Conservation (phyloP, 1,284 basidiomycete genomes). For the Hymenochaete sp. region DNA sequence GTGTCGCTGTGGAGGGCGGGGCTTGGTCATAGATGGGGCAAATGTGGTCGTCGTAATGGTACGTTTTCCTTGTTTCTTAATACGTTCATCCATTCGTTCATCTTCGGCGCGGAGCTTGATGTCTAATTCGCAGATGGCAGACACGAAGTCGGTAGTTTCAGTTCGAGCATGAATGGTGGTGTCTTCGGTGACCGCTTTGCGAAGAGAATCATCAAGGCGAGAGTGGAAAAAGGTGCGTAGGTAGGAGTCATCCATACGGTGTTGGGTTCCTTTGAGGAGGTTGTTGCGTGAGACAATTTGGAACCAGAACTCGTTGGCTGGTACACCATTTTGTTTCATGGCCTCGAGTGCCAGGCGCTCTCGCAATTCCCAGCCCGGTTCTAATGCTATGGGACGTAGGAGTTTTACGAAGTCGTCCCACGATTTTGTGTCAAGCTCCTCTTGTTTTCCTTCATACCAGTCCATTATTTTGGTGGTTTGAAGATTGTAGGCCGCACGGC, state of each 20-base stretch:
- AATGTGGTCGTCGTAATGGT: neutral
- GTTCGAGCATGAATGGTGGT: too few relatives aligned
- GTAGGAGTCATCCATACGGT: neutral
- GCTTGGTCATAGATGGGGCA: neutral
- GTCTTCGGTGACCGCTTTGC: neutral
- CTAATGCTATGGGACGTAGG: neutral
- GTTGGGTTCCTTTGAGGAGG: neutral
- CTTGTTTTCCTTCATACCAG: neutral
- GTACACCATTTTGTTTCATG: neutral
- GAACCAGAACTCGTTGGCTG: neutral
- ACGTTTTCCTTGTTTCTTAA: neutral
- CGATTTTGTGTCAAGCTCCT: neutral
- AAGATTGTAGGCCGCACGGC: neutral
- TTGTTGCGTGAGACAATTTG: neutral
- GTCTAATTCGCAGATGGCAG: neutral
- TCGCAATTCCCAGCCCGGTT: neutral
- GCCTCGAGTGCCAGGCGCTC: neutral
- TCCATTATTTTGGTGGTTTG: neutral
- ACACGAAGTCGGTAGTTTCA: neutral
- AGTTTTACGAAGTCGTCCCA: neutral
- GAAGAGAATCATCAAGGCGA: neutral
- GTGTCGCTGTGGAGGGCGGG: too few relatives aligned
- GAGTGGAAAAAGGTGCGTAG: neutral
- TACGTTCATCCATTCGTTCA: neutral
- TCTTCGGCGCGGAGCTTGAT: neutral